Conservation (phyloP, 2,329 filamentous ascomycete genomes). For the Fulvia fulva region DNA sequence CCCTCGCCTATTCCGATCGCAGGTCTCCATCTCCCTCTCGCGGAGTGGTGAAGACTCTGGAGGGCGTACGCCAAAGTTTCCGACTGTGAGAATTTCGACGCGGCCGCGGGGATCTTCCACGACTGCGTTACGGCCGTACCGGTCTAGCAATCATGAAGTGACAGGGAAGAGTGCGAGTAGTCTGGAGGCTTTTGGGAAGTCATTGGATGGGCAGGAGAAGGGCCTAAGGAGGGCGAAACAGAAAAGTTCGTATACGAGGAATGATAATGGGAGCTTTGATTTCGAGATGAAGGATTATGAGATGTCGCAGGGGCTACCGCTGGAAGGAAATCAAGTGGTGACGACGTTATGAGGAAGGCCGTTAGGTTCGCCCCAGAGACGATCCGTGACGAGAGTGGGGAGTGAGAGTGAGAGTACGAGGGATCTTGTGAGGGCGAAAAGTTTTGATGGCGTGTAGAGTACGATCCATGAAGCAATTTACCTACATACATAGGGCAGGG, state of each 20-base stretch:
- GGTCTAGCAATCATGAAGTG: too few species aligned
- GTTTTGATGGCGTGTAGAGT: background rate
- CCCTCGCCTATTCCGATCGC: conserved; percentile 30
- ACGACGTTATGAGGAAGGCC: conserved; percentile 19
- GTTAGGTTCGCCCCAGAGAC: too few species aligned
- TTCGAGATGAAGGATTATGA: conserved; percentile 1
- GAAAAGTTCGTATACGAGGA: background rate
- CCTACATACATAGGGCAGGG: background rate
- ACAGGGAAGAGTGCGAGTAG: conserved; percentile 2
- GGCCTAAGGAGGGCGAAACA: too few species aligned
- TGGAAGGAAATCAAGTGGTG: conserved; percentile 17
- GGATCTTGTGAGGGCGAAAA: conserved; percentile 5
- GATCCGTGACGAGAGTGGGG: background rate
- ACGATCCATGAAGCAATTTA: background rate
- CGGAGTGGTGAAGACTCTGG: background rate
- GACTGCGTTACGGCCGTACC: background rate
- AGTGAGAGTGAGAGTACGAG: conserved; percentile 9
- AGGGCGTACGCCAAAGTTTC: background rate
- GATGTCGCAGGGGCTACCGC: background rate
- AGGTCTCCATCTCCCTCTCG: background rate
- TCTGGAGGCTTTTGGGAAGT: conserved; percentile 2
- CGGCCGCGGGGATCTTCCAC: background rate
- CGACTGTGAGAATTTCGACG: background rate
- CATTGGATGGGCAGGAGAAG: background rate
- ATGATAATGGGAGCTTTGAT: conserved; percentile 5